These are phyloP conservation scores for Beta vulgaris DNA, from an alignment of 148 eudicot species.

Conservation along the genomic window DNA sequence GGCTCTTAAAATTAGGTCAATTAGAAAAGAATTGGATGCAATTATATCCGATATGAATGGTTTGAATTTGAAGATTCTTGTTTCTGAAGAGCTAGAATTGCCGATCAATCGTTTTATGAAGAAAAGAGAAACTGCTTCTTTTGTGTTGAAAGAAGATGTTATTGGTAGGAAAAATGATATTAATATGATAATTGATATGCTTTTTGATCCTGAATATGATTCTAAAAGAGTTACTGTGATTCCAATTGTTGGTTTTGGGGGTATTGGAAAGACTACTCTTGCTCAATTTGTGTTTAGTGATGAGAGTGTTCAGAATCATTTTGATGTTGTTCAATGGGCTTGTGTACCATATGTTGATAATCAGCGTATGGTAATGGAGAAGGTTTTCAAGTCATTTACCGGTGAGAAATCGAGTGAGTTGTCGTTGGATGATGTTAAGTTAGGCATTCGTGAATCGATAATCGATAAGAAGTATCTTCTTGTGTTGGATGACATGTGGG, in stretches of 20 bases:
- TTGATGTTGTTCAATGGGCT: conserved; percentile 5
- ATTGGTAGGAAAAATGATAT: conserved; percentile 3
- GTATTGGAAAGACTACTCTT: conserved; percentile 15
- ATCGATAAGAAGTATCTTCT: conserved; percentile 3
- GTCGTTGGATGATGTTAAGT: conserved; percentile 3
- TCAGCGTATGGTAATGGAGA: neutral
- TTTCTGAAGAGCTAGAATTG: too few species aligned
- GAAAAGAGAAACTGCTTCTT: too few species aligned
- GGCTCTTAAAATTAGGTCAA: conserved; percentile 10
- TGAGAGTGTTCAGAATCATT: conserved; percentile 6
- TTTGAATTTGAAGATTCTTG: too few species aligned
- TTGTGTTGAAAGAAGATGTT: neutral
- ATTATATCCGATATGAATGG: conserved; percentile 12
- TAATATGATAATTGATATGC: neutral
- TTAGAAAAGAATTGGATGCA: conserved; percentile 1
- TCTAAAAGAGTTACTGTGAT: conserved; percentile 4
- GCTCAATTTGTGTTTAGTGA: conserved; percentile 18
- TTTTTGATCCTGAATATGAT: conserved; percentile 14
- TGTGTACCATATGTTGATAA: conserved; percentile 14
- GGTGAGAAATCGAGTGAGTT: neutral
- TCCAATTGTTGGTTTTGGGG: conserved; percentile 23
- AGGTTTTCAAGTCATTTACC: neutral
- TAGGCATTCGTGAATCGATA: neutral
- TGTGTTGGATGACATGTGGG: conserved; percentile 22
- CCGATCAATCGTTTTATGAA: too few species aligned